Evolutionary conservation across 768 basidiomycete species (phyloP).

Genomic region (Hericium erinaceus): DNA sequence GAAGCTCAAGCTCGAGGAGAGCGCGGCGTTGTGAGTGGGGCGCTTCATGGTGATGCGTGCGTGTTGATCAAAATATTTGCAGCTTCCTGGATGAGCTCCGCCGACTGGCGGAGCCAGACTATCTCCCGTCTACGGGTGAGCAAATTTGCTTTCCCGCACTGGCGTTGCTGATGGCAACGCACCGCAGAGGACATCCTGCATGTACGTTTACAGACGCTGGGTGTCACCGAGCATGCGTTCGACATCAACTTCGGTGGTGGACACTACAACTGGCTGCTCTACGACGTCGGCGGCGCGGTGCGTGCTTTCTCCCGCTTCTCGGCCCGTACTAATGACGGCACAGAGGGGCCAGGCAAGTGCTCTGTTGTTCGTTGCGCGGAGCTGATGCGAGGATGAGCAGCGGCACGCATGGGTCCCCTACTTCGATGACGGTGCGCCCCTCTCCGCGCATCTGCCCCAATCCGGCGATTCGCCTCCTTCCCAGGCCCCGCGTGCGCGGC

Average conservation of each 20-base stretch:
- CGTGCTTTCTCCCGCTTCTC: conserved; percentile 20
- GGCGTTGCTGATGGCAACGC: neutral
- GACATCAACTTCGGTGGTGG: conserved; percentile 54
- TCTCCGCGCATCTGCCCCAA: conserved; percentile 6
- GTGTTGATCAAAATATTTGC: conserved; percentile 1
- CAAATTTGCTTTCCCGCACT: neutral
- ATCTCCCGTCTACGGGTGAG: conserved; percentile 60
- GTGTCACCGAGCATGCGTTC: conserved; percentile 70
- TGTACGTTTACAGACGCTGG: conserved; percentile 72
- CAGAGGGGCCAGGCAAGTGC: conserved; percentile 15
- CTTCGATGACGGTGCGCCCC: conserved; percentile 57
- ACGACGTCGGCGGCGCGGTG: conserved; percentile 79
- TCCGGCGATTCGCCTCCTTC: conserved; percentile 41
- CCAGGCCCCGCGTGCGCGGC: neutral
- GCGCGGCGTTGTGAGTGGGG: conserved; percentile 56
- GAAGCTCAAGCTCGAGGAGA: conserved; percentile 64
- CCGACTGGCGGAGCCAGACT: conserved; percentile 61
- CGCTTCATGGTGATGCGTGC: no score
- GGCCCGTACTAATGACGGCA: neutral
- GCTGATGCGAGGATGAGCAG: conserved; percentile 23
- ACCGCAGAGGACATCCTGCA: conserved; percentile 63
- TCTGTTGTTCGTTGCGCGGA: no score
- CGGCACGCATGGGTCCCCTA: conserved; percentile 77
- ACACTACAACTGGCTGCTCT: conserved; percentile 68
- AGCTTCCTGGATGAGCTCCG: conserved; percentile 64